These are phyloP conservation scores for Hypoxylon sp. DNA, from an alignment of 2,329 filamentous ascomycete genomes.

Conservation along the genomic window DNA sequence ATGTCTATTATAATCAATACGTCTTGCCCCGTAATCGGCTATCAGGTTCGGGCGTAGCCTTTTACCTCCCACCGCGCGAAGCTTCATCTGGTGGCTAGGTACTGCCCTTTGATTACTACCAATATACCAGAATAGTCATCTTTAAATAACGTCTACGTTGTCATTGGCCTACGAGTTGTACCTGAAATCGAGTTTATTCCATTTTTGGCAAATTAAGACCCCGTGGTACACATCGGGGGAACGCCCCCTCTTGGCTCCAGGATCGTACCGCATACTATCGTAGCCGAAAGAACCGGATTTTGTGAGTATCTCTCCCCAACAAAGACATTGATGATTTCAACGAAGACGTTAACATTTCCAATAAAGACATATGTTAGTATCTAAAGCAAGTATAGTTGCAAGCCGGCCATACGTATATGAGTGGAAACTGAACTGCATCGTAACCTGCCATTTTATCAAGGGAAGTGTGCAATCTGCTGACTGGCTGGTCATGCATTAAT, in stretches of 20 bases:
- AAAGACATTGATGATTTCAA: slow-evolving; percentile 9
- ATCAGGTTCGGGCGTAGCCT: slow-evolving; percentile 15
- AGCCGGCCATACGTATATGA: slow-evolving; percentile 31
- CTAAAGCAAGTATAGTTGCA: slow-evolving; percentile 14
- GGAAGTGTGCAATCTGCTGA: slow-evolving; percentile 25
- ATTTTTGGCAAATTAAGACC: slow-evolving; percentile 42
- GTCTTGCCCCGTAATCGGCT: slow-evolving; percentile 26
- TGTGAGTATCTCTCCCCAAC: slow-evolving; percentile 10
- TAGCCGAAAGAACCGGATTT: slow-evolving; percentile 39
- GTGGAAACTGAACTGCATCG: slow-evolving; percentile 33
- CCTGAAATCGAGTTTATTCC: slow-evolving; percentile 40
- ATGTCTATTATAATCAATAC: slow-evolving; percentile 9
- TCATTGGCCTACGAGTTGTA: slow-evolving; percentile 28
- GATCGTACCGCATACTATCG: slow-evolving; percentile 28
- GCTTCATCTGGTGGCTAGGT: slow-evolving; percentile 25
- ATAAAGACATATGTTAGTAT: not conserved
- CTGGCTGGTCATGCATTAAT: slow-evolving; percentile 25
- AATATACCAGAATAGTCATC: slow-evolving; percentile 15
- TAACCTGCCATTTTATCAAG: slow-evolving; percentile 39
- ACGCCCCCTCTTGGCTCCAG: slow-evolving; percentile 38
- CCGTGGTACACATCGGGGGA: slow-evolving; percentile 38
- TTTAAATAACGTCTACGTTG: slow-evolving; percentile 21
- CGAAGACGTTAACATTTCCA: not conserved
- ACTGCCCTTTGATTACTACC: slow-evolving; percentile 25
- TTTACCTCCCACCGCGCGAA: slow-evolving; percentile 29